These are phyloP conservation scores for Mycena floridula DNA, from an alignment of 768 basidiomycete species.

Conservation along the genomic window DNA sequence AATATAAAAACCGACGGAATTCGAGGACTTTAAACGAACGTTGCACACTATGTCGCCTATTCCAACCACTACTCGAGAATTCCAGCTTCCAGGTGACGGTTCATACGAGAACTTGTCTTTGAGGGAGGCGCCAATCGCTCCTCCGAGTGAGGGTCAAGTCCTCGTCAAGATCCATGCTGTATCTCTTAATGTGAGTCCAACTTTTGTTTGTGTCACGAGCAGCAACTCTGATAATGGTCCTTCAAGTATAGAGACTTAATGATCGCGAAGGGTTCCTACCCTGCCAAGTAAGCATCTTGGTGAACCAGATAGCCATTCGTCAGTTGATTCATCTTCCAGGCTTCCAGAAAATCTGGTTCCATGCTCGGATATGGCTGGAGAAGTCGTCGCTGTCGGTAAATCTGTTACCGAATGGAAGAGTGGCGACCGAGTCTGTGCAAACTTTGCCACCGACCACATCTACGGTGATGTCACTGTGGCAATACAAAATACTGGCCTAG, in stretches of 20 bases:
- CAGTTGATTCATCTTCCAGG: not conserved
- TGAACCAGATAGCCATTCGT: not conserved
- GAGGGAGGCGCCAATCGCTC: no score
- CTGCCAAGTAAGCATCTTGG: not conserved
- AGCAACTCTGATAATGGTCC: not conserved
- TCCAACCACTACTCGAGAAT: no score
- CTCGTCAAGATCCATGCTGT: slow-evolving; percentile 1
- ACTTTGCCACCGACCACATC: slow-evolving; percentile 44
- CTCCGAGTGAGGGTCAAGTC: no score
- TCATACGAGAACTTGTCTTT: no score
- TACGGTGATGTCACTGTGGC: slow-evolving; percentile 34
- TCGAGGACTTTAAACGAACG: no score
- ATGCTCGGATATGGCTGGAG: slow-evolving; percentile 52
- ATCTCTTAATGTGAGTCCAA: not conserved
- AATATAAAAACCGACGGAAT: no score
- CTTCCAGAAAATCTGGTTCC: slow-evolving; percentile 21
- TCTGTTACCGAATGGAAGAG: slow-evolving; percentile 42
- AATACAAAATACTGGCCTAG: slow-evolving; percentile 31
- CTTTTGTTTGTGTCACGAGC: not conserved
- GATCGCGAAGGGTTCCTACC: not conserved
- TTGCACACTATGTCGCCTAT: no score
- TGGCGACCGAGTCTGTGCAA: slow-evolving; percentile 54
- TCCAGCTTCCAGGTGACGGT: no score
- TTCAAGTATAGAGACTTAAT: not conserved
- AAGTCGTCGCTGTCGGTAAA: slow-evolving; percentile 40